Evolutionary conservation across 139 green algal genomes (phyloP), one percentile per base, ranked within the genome.

Genomic region (Raphidocelis subcapitata): DNA sequence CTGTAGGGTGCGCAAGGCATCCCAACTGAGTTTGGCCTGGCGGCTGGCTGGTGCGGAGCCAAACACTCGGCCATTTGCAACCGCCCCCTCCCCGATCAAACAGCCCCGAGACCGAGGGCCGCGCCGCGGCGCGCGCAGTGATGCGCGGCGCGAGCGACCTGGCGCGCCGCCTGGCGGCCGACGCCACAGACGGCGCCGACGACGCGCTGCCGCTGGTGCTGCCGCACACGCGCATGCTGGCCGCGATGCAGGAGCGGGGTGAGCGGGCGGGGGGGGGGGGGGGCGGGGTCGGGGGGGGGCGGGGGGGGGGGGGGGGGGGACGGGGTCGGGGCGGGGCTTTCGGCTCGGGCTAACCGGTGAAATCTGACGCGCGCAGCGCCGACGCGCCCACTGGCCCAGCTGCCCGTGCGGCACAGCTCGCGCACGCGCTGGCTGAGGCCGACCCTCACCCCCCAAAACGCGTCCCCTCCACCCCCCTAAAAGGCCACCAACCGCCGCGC

Each of bases 211-310:
- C 75, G 15, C 33, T 89, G 69, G 52, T 76, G 16, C 77, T 94
- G 75, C 89, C 89, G 18, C 89, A 94, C 81, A 85, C 86, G 3
- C 65, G 69, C 2, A 57, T 35, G 41, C 57, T 91, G 0, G 23
- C 37, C 16, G 35, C 46, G 16, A 47, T 26, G 54, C 60, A 72
- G 35, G 32, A 59, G 18, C 49, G 44, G 35, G 67, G 82, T 74
- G 51, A 55, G 75, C 20, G 1, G 12, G 10, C 35, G 36, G n/a
- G n/a, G n/a, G n/a, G n/a, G n/a, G n/a, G n/a, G n/a, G n/a, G n/a
- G n/a, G n/a, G n/a, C n/a, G n/a, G n/a, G n/a, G n/a, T n/a, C n/a
- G n/a, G n/a, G n/a, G n/a, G n/a, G n/a, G n/a, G n/a, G n/a, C n/a
- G n/a, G n/a, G n/a, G n/a, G n/a, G n/a, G n/a, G n/a, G 10, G 3